These are phyloP conservation scores for Paramecium biaurelia DNA, from an alignment of 73 alveolate genomes.

Conservation along the genomic window DNA sequence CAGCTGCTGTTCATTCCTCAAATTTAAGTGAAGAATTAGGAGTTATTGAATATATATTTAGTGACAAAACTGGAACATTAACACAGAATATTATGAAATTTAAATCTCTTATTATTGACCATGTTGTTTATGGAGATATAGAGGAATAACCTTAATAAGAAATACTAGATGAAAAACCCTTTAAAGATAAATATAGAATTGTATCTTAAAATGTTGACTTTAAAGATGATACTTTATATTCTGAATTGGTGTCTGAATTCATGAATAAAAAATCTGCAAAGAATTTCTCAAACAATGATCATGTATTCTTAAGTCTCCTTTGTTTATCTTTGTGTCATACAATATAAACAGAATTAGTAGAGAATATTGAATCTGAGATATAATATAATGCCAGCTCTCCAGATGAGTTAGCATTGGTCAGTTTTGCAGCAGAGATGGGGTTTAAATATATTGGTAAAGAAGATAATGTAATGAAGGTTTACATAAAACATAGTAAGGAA, in stretches of 20 bases:
- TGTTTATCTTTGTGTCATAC: slow-evolving; percentile 92
- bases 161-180: background rate
- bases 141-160: background rate
- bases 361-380: slow-evolving; percentile 66
- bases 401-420: slow-evolving; percentile 90
- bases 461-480: background rate
- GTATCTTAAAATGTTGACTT: slow-evolving; percentile 80
- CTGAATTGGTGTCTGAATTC: background rate
- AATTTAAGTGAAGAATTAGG: slow-evolving; percentile 96
- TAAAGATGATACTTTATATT: slow-evolving; percentile 73
- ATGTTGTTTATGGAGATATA: slow-evolving; percentile 78
- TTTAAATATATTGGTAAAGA: slow-evolving; percentile 59
- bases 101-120: slow-evolving; percentile 82
- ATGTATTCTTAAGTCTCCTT: slow-evolving; percentile 59
- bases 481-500: slow-evolving; percentile 31
- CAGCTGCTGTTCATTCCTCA: slow-evolving; percentile 90
- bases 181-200: background rate
- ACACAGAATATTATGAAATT: slow-evolving; percentile 93
- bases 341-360: slow-evolving; percentile 79
- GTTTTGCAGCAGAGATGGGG: slow-evolving; percentile 73
- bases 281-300: background rate
- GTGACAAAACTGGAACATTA: slow-evolving; percentile 97
- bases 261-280: background rate
- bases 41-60: slow-evolving; percentile 87
- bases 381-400: slow-evolving; percentile 73